These are phyloP conservation scores for Coniella vitis DNA, from an alignment of 2,329 filamentous ascomycete genomes.

Conservation along the genomic window DNA sequence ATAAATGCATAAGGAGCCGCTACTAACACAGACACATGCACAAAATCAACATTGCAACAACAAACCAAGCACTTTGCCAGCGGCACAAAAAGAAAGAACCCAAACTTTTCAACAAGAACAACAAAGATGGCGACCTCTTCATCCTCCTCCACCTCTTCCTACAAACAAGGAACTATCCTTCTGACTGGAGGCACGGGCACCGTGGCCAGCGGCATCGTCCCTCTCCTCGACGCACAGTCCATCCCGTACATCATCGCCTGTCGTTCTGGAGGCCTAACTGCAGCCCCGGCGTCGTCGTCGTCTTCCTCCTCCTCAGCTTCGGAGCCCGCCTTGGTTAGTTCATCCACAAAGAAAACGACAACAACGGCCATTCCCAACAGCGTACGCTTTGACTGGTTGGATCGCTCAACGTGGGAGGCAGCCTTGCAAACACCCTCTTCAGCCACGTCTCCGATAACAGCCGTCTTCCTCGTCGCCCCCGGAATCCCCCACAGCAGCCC, in stretches of 20 bases:
- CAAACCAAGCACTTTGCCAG: neutral
- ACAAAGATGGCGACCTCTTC: too few species aligned
- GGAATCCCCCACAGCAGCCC: slow-evolving; percentile 25
- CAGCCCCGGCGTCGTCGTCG: neutral
- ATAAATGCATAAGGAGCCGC: too few species aligned
- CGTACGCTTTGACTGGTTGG: slow-evolving; percentile 39
- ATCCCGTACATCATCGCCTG: slow-evolving; percentile 32
- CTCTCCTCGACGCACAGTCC: slow-evolving; percentile 25
- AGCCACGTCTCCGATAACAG: slow-evolving; percentile 21
- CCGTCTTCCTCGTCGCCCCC: slow-evolving; percentile 36
- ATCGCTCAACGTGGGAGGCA: slow-evolving; percentile 31
- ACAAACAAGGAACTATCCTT: slow-evolving; percentile 24
- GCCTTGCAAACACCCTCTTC: slow-evolving; percentile 25
- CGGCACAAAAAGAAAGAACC: neutral
- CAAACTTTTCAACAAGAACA: too few species aligned
- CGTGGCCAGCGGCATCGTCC: slow-evolving; percentile 32
- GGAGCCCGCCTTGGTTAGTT: too few species aligned
- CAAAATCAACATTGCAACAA: too few species aligned
- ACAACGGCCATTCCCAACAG: slow-evolving; percentile 15
- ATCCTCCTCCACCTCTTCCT: too few species aligned
- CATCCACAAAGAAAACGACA: too few species aligned
- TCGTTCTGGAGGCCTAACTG: slow-evolving; percentile 23
- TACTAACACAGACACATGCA: too few species aligned
- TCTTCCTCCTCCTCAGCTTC: too few species aligned
- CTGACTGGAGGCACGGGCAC: slow-evolving; percentile 40